These are phyloP conservation scores for Starmerella stellata DNA, from an alignment of 805 yeast species.

Conservation along the genomic window DNA sequence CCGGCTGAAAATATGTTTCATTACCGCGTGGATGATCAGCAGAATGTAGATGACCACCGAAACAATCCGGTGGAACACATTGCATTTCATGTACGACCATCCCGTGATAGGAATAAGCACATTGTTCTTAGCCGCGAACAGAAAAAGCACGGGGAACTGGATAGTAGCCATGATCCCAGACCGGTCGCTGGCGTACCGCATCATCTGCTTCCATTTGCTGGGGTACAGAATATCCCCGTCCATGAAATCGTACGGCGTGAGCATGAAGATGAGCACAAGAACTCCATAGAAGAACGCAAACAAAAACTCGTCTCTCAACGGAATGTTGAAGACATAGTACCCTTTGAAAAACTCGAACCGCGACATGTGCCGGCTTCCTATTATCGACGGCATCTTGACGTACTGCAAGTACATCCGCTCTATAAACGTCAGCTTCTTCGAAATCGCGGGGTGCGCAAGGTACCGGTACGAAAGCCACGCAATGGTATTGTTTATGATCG, in stretches of 20 bases:
- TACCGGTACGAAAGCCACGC: constrained; percentile 9
- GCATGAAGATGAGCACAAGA: constrained; percentile 21
- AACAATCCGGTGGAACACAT: constrained; percentile 41
- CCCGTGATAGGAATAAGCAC: constrained; percentile 41
- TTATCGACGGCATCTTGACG: constrained; percentile 25
- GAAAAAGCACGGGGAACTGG: constrained; percentile 33
- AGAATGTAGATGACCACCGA: constrained; percentile 30
- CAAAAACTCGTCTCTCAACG: constrained; percentile 36
- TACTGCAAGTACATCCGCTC: constrained; percentile 17
- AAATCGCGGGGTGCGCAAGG: constrained; percentile 13
- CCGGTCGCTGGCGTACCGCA: constrained; percentile 35
- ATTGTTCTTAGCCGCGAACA: constrained; percentile 49
- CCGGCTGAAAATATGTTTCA: constrained; percentile 32
- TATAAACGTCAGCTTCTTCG: constrained; percentile 12
- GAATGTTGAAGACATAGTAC: constrained; percentile 23
- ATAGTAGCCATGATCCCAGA: constrained; percentile 34
- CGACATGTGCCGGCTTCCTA: constrained; percentile 21
- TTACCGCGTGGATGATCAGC: constrained; percentile 30
- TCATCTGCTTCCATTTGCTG: constrained; percentile 23
- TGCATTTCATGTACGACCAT: constrained; percentile 38
- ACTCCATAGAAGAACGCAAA: constrained; percentile 28
- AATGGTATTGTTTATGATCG: constrained; percentile 1
- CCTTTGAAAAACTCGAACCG: constrained; percentile 13
- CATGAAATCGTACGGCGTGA: constrained; percentile 20
- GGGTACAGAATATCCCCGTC: constrained; percentile 25